A percentile compares a stretch with the other conserved stretches of the same genome.
phyloP scores from a whole-genome alignment of 225 moss, liverwort and hornwort genomes.

The Asterella californica region DNA sequence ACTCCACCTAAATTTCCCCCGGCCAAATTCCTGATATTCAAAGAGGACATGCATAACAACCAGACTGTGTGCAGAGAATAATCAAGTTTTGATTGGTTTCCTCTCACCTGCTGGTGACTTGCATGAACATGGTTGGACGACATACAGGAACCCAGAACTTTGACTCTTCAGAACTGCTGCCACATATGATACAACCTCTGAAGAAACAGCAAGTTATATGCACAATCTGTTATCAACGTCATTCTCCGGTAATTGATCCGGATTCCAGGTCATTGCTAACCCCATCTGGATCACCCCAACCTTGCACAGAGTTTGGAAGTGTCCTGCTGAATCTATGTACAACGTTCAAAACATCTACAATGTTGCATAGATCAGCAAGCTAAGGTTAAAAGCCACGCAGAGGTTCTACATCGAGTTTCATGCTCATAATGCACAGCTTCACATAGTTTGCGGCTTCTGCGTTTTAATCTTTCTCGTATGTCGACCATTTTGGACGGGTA shows the following conservation, averaged over 20 bases:
- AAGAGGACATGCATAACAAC: background rate
- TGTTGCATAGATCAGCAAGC: background rate
- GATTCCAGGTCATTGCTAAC: background rate
- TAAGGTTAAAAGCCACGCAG: background rate
- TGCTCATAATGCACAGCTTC: background rate
- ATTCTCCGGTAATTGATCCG: background rate
- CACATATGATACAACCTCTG: background rate
- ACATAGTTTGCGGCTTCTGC: background rate
- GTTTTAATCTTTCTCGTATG: background rate
- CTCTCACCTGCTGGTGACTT: background rate
- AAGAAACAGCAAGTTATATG: background rate
- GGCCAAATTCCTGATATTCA: background rate
- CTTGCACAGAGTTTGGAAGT: background rate
- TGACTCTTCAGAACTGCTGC: background rate
- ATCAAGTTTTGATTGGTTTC: background rate
- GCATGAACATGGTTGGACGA: background rate
- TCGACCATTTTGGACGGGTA: slow-evolving; percentile 1
- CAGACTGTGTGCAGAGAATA: background rate
- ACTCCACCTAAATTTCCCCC: background rate
- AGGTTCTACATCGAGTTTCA: background rate
- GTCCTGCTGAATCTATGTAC: background rate
- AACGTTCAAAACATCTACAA: background rate
- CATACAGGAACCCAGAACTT: background rate
- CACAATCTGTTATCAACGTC: background rate
- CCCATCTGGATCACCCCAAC: background rate